A percentile compares a stretch with the other conserved stretches of the same genome.
These are phyloP conservation scores for Penicilliopsis zonata DNA, from an alignment of 495 filamentous ascomycete species.

Conservation along the genomic window DNA sequence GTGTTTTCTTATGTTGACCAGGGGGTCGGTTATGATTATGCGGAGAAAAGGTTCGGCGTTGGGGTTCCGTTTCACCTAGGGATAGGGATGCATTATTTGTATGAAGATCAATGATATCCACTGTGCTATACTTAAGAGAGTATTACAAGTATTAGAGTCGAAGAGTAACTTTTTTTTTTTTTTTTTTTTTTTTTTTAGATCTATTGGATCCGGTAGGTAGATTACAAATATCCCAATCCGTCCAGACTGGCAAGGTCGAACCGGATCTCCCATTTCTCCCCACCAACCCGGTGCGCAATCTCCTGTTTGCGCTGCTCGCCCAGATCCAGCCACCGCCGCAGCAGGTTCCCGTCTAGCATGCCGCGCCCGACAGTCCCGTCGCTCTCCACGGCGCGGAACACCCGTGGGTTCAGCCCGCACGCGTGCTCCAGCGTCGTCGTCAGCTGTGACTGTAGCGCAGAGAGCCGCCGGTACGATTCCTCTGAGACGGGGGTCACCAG, in stretches of 20 bases:
- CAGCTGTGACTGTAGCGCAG: conserved; percentile 70
- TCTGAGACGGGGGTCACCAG: conserved; percentile 70
- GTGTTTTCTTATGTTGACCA: too few species aligned
- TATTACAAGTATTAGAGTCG: neutral
- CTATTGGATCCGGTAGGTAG: neutral
- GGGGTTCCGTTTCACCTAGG: too few species aligned
- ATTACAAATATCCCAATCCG: conserved; percentile 39
- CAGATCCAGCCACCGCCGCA: conserved; percentile 58
- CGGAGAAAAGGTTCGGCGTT: too few species aligned
- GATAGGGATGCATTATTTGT: too few species aligned
- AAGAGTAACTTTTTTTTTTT: conserved; percentile 2
- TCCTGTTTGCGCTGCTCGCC: conserved; percentile 55
- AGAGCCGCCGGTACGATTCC: conserved; percentile 69
- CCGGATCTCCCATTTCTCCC: conserved; percentile 42
- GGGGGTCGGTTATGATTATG: too few species aligned
- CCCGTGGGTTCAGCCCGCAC: conserved; percentile 71
- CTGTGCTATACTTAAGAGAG: too few species aligned
- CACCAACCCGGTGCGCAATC: conserved; percentile 53
- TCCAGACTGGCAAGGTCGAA: conserved; percentile 50
- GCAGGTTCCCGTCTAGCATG: conserved; percentile 48
- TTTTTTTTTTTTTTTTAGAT: conserved; percentile 1
- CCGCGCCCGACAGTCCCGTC: conserved; percentile 40
- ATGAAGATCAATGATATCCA: too few species aligned
- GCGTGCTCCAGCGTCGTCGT: conserved; percentile 61
- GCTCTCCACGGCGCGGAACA: conserved; percentile 48